Evolutionary conservation across 495 filamentous ascomycete genomes (phyloP).

Genomic region (Penicillium egyptiacum): DNA sequence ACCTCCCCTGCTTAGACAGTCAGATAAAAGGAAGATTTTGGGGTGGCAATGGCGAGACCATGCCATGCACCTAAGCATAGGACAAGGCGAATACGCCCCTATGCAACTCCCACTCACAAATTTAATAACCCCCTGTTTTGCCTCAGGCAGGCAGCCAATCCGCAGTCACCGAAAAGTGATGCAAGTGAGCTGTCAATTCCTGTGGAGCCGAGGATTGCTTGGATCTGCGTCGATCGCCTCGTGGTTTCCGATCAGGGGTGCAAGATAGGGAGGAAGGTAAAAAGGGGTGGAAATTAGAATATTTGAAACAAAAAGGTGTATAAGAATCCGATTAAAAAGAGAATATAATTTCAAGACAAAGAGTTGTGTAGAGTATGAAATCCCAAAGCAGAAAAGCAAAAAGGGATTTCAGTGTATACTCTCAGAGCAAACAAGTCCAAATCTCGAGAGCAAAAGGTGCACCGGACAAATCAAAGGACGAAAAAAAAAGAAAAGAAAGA

Average conservation of each 20-base stretch:
- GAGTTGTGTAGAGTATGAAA: constrained; percentile 1
- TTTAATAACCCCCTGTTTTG: constrained; percentile 27
- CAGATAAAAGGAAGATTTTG: constrained; percentile 8
- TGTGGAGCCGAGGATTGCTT: constrained; percentile 28
- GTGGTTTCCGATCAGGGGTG: constrained; percentile 18
- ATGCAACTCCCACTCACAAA: constrained; percentile 16
- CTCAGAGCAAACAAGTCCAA: constrained; percentile 13
- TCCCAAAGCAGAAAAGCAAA: not conserved
- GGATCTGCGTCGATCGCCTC: constrained; percentile 31
- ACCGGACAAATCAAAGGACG: constrained; percentile 11
- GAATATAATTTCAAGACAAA: constrained; percentile 4
- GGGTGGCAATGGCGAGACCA: constrained; percentile 14
- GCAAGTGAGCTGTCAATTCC: constrained; percentile 36
- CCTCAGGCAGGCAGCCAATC: constrained; percentile 39
- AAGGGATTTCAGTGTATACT: not conserved
- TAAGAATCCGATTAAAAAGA: not conserved
- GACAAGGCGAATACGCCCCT: constrained; percentile 8
- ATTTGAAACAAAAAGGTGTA: not conserved
- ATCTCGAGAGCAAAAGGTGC: not conserved
- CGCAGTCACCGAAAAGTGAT: constrained; percentile 31
- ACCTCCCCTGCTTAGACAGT: constrained; percentile 3
- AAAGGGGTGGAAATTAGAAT: constrained; percentile 1
- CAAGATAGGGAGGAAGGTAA: not conserved
- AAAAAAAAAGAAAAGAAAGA: constrained; percentile 21
- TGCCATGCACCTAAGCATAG: constrained; percentile 11